A percentile compares a stretch with the other conserved stretches of the same genome.
Conservation (phyloP, 2,329 filamentous ascomycete species). For the Alternaria panax region DNA sequence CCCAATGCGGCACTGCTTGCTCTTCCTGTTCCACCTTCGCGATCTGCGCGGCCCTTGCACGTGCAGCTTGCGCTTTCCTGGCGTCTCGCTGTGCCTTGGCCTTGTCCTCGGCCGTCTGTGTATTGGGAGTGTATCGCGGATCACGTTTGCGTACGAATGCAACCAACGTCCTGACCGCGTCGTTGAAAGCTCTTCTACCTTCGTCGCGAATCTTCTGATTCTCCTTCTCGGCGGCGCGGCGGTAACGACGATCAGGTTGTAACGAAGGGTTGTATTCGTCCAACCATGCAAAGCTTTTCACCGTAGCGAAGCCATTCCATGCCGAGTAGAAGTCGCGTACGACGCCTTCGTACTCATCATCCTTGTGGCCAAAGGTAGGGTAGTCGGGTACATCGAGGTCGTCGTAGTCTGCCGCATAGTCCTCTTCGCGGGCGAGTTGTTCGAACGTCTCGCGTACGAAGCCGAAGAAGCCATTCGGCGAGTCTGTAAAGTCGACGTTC, state of each 20-base stretch:
- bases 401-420: conserved; percentile 74
- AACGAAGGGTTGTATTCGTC: conserved; percentile 84
- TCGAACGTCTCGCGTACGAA: conserved; percentile 79
- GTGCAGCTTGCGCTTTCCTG: conserved; percentile 82
- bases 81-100: conserved; percentile 80
- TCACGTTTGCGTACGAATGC: conserved; percentile 91
- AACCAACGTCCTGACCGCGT: conserved; percentile 85
- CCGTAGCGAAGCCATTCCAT: conserved; percentile 84
- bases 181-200: conserved; percentile 87
- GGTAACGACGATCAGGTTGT: conserved; percentile 82
- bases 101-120: conserved; percentile 79
- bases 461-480: conserved; percentile 83
- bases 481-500: conserved; percentile 80
- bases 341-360: conserved; percentile 76
- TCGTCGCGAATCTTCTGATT: conserved; percentile 86
- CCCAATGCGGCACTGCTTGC: conserved; percentile 77
- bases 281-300: conserved; percentile 88
- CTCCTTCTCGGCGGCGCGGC: conserved; percentile 92
- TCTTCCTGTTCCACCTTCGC: conserved; percentile 72
- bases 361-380: conserved; percentile 81
- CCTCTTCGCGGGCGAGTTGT: conserved; percentile 80
- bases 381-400: conserved; percentile 69
- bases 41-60: conserved; percentile 81
- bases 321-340: conserved; percentile 81
- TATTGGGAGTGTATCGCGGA: conserved; percentile 79